A percentile compares a stretch with the other conserved stretches of the same genome.
These are phyloP conservation scores for Gymnopilus dilepis DNA, from an alignment of 768 basidiomycete genomes.

Conservation along the genomic window DNA sequence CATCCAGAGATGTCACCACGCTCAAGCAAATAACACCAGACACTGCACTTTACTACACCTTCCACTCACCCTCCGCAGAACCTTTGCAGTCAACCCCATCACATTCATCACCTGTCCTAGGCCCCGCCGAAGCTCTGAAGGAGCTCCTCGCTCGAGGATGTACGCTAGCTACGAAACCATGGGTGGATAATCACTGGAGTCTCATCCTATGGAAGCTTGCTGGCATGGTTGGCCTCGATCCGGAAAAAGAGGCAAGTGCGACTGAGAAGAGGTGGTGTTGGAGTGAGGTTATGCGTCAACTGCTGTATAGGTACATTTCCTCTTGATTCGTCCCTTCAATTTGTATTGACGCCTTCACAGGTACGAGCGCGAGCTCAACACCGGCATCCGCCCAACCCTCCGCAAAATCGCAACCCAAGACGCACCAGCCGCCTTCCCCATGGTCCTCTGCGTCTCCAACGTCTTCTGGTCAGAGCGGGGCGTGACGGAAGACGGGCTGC, in stretches of 20 bases:
- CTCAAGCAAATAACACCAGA: slow-evolving; percentile 59
- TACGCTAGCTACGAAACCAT: slow-evolving; percentile 67
- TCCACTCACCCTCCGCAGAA: slow-evolving; percentile 47
- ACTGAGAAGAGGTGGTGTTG: slow-evolving; percentile 75
- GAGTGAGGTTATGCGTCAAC: slow-evolving; percentile 79
- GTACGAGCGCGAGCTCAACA: slow-evolving; percentile 87
- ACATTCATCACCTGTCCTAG: slow-evolving; percentile 39
- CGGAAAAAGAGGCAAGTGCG: slow-evolving; percentile 55
- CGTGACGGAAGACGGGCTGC: slow-evolving; percentile 41
- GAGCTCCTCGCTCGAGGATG: slow-evolving; percentile 66
- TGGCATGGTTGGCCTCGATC: slow-evolving; percentile 79
- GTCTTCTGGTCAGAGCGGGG: slow-evolving; percentile 59
- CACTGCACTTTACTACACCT: slow-evolving; percentile 64
- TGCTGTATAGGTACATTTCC: slow-evolving; percentile 75
- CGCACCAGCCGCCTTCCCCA: slow-evolving; percentile 74
- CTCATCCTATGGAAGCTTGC: slow-evolving; percentile 95
- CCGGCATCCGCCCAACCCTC: slow-evolving; percentile 79
- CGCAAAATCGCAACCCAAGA: slow-evolving; percentile 86
- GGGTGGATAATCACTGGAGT: slow-evolving; percentile 94
- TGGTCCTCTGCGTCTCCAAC: slow-evolving; percentile 84
- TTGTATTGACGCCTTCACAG: slow-evolving; percentile 43
- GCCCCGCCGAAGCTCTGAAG: slow-evolving; percentile 58
- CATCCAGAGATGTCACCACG: slow-evolving; percentile 53
- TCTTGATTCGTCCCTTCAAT: neutral
- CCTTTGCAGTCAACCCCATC: slow-evolving; percentile 26